phyloP scores from a whole-genome alignment of 164 flowering plant species.

The Vitis rotundifolia region DNA sequence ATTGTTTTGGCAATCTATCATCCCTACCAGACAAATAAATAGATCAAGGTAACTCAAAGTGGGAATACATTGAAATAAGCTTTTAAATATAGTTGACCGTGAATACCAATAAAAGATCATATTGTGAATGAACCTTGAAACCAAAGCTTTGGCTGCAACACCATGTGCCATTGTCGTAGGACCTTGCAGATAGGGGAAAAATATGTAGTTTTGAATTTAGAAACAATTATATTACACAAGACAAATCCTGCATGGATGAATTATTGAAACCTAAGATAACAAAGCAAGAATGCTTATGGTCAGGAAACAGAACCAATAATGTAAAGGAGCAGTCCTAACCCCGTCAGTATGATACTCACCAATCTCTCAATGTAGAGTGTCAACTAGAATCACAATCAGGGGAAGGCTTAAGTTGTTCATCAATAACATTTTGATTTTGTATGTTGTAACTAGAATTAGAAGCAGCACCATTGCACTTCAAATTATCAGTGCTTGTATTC shows the following conservation, averaged over 20 bases:
- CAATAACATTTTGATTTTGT: slow-evolving; percentile 23
- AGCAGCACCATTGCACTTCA: slow-evolving; percentile 19
- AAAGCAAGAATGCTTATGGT: slow-evolving; percentile 3
- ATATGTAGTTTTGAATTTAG: neutral
- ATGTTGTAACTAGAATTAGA: slow-evolving; percentile 8
- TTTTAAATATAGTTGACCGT: too few relatives aligned
- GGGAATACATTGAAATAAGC: too few relatives aligned
- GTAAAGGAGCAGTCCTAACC: slow-evolving; percentile 7
- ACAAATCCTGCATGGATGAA: slow-evolving; percentile 13
- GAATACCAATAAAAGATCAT: too few relatives aligned
- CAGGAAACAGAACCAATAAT: neutral
- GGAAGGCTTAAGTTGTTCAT: slow-evolving; percentile 21
- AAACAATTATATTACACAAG: slow-evolving; percentile 25
- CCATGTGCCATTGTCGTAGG: neutral
- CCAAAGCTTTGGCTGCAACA: neutral
- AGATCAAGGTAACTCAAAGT: too few relatives aligned
- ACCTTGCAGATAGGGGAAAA: slow-evolving; percentile 3
- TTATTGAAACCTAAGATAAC: slow-evolving; percentile 4
- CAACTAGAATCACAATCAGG: slow-evolving; percentile 21
- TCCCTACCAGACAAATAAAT: too few relatives aligned
- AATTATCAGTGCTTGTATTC: too few relatives aligned
- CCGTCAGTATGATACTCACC: slow-evolving; percentile 21
- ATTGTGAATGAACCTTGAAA: neutral
- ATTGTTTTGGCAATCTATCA: too few relatives aligned
- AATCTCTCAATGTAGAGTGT: slow-evolving; percentile 23